phyloP scores from a whole-genome alignment of 1,284 basidiomycete species.

The Ceratobasidium theobromae region DNA sequence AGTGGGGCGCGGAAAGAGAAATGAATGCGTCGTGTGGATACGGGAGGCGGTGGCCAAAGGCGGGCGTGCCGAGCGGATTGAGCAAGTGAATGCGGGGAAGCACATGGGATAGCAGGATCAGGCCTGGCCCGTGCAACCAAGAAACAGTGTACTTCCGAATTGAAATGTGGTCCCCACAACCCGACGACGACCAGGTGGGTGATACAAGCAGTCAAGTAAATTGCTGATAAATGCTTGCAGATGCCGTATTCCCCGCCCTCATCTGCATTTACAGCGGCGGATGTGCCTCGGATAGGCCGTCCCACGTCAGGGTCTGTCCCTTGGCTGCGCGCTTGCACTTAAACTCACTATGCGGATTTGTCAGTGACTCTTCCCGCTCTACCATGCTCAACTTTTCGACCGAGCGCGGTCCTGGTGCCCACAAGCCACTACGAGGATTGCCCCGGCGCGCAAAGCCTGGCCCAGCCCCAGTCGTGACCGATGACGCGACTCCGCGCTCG shows the following conservation, averaged over 20 bases:
- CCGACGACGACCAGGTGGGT: too few relatives aligned
- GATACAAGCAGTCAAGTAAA: neutral
- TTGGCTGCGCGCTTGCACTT: constrained; percentile 6
- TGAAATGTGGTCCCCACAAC: neutral
- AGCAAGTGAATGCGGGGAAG: neutral
- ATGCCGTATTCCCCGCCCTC: constrained; percentile 29
- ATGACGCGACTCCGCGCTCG: constrained; percentile 9
- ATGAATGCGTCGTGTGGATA: too few relatives aligned
- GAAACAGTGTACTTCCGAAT: neutral
- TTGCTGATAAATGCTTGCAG: neutral
- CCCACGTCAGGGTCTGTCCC: constrained; percentile 30
- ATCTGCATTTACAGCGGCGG: constrained; percentile 23
- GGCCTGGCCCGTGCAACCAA: constrained; percentile 5
- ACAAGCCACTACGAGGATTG: constrained; percentile 53
- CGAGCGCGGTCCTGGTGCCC: constrained; percentile 55
- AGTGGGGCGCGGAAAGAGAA: neutral
- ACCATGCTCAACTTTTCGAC: constrained; percentile 24
- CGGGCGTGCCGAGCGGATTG: neutral
- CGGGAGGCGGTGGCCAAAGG: neutral
- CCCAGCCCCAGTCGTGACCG: neutral
- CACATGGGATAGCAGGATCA: constrained; percentile 30
- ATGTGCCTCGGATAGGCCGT: constrained; percentile 23
- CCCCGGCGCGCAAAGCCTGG: constrained; percentile 46
- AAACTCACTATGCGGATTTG: constrained; percentile 10
- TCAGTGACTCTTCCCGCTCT: constrained; percentile 6